Evolutionary conservation across 345 rosid species (phyloP).

Genomic region (Mallotus nudiflorus): DNA sequence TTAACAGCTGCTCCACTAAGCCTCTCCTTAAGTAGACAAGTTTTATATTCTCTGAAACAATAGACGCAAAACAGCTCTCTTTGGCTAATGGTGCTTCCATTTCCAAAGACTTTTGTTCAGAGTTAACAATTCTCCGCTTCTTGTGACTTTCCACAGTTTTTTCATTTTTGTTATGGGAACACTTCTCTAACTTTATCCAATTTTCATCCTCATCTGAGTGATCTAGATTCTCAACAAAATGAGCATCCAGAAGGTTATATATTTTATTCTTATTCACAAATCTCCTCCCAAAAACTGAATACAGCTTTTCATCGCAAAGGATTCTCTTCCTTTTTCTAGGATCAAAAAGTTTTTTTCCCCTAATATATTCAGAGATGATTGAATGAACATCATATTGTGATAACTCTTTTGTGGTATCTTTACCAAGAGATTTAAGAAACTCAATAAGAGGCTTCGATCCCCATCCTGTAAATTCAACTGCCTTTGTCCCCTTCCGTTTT

Average conservation of each 20-base stretch:
- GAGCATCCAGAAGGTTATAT: constrained; percentile 33
- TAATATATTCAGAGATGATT: constrained; percentile 37
- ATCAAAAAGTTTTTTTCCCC: constrained; percentile 31
- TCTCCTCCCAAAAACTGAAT: constrained; percentile 45
- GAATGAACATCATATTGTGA: constrained; percentile 34
- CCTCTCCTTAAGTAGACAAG: constrained; percentile 54
- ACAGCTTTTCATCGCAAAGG: constrained; percentile 46
- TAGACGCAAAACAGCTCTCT: constrained; percentile 41
- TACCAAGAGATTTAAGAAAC: constrained; percentile 48
- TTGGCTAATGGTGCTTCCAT: constrained; percentile 23
- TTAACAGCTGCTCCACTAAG: constrained; percentile 40
- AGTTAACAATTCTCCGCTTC: constrained; percentile 27
- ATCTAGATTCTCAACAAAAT: constrained; percentile 39
- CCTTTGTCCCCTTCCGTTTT: constrained; percentile 25
- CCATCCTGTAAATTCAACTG: constrained; percentile 41
- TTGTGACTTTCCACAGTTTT: constrained; percentile 20
- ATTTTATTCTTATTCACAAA: constrained; percentile 29
- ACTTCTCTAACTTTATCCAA: constrained; percentile 19
- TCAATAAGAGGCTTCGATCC: constrained; percentile 54
- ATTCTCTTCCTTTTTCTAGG: constrained; percentile 32
- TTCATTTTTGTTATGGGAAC: constrained; percentile 21
- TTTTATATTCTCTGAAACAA: constrained; percentile 49
- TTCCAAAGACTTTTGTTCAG: constrained; percentile 10
- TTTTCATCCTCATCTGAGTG: constrained; percentile 23
- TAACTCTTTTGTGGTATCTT: constrained; percentile 39